Evolutionary conservation across 371 early-diverging fungal species (phyloP), one percentile per base, ranked within the genome.

Genomic region (Apophysomyces sp.): DNA sequence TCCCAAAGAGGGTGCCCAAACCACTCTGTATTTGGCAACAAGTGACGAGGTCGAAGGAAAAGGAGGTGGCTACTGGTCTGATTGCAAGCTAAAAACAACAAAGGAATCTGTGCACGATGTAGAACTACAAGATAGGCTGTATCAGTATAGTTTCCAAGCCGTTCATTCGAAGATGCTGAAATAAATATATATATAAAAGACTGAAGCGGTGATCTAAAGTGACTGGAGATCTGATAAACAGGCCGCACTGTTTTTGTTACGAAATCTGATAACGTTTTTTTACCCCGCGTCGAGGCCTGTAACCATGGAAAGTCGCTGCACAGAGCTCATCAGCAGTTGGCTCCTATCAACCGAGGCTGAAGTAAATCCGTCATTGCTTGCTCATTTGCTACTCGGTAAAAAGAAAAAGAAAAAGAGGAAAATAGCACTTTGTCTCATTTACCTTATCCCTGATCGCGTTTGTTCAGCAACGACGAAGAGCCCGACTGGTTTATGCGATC

Each of bases 291-390:
- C 29, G 55, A 39, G 30, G 16, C 28, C 51, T 21, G 34, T 59
- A 11, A 31, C 34, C 30, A 62, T 62, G 63, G 49, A 55, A 28
- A 62, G 40, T 39, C 18, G 52, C 36, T 59, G 59, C 34, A n/a
- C 30, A 12, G 57, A 44, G 63, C 63, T 62, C 64, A 64, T 64
- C 58, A 18, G 28, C 28, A 60, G 68, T 40, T 74, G 74, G 74
- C 62, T 74, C 27, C 21, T 41, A 28, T 74, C 74, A 40, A 68
- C 68, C 18, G 65, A 62, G 44, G 29, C 49, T 12, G 66, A 68
- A 59, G 63, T 74, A 15, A 65, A 71, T 6, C 71, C 74, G 59
- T 71, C 74, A 5, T 61, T 74, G 27, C 49, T 74, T 32, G 74
- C 74, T 16, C 68, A 74, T 49, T 37, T 74, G 0, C 55, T 74